Conservation (phyloP, 176 grass and related monocot genomes). For the Chloris gayana region DNA sequence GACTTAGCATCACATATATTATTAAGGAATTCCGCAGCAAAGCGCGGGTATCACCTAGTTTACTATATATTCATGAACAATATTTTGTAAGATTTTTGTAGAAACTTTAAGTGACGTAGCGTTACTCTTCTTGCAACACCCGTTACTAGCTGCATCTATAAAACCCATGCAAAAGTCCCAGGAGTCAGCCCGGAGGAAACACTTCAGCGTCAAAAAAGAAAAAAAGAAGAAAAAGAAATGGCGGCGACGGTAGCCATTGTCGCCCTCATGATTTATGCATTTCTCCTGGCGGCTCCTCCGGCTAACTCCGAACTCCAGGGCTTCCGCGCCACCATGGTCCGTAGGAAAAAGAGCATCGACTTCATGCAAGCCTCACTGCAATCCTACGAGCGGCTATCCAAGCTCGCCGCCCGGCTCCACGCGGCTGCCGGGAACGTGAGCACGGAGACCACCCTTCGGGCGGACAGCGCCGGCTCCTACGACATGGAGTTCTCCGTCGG, state of each 20-base stretch:
- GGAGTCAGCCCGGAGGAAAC: too few relatives aligned
- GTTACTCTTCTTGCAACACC: too few relatives aligned
- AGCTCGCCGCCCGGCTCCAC: background rate
- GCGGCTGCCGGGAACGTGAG: background rate
- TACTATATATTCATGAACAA: too few relatives aligned
- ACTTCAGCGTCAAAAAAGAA: too few relatives aligned
- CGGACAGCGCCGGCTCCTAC: background rate
- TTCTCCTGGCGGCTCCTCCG: background rate
- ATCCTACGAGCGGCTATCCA: background rate
- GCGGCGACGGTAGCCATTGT: background rate
- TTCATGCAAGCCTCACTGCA: background rate
- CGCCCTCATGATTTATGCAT: background rate
- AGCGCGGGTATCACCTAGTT: too few relatives aligned
- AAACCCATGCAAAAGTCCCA: too few relatives aligned
- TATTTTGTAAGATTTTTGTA: too few relatives aligned
- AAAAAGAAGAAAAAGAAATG: background rate
- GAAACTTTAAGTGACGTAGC: too few relatives aligned
- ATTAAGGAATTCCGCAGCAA: too few relatives aligned
- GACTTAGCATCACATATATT: too few relatives aligned
- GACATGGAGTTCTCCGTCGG: conserved; percentile 22
- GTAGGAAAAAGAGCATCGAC: background rate
- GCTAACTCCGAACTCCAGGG: background rate
- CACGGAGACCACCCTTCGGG: background rate
- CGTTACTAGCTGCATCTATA: too few relatives aligned
- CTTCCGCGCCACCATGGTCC: conserved; percentile 16